Evolutionary conservation across 2,329 filamentous ascomycete genomes (phyloP).

Genomic region (Aspergillus fructus): DNA sequence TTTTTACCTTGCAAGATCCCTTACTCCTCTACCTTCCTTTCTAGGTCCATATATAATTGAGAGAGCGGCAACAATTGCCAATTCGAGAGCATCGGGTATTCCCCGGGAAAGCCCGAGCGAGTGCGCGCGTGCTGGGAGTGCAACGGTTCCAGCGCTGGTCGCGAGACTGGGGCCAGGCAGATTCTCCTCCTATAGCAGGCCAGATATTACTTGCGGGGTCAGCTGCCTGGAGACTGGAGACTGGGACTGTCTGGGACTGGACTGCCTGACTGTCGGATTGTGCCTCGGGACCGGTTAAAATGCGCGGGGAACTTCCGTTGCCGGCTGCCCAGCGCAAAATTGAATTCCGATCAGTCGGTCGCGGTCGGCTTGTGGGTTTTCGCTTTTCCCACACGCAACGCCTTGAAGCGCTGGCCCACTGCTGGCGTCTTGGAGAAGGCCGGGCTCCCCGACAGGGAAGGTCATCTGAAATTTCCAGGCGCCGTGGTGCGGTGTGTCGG

Average conservation of each 20-base stretch:
- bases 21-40: not conserved
- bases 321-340: constrained; percentile 1
- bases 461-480: too few species aligned
- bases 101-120: constrained; percentile 2
- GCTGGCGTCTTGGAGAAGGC: not conserved
- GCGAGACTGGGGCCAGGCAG: not conserved
- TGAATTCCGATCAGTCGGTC: constrained; percentile 16
- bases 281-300: constrained; percentile 23
- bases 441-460: too few species aligned
- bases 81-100: not conserved
- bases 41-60: not conserved
- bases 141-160: too few species aligned
- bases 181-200: not conserved
- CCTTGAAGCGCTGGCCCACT: not conserved
- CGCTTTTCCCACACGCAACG: not conserved
- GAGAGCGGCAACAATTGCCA: not conserved
- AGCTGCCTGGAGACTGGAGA: not conserved
- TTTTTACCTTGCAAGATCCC: not conserved
- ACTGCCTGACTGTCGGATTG: not conserved
- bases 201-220: not conserved
- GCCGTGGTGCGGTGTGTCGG: not conserved
- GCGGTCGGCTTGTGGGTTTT: constrained; percentile 13
- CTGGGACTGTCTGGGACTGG: too few species aligned
- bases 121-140: not conserved
- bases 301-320: constrained; percentile 21